Conservation (phyloP, 805 yeast species). For the Wickerhamomyces xylosicus region DNA sequence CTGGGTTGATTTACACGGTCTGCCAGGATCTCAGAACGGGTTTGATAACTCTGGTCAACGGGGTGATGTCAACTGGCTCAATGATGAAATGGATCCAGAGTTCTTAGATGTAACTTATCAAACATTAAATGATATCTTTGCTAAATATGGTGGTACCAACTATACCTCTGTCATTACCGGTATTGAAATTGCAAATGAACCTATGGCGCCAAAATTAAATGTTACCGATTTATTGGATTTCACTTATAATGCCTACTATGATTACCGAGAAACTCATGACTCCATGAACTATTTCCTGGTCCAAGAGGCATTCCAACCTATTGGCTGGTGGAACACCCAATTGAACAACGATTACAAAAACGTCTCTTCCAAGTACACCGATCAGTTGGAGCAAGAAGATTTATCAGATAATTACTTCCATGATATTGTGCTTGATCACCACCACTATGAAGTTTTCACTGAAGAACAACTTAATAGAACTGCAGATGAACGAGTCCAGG, state of each 20-base stretch:
- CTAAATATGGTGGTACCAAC: conserved; percentile 37
- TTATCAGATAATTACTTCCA: conserved; percentile 27
- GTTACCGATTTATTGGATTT: conserved; percentile 23
- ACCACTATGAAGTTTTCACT: conserved; percentile 81
- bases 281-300: conserved; percentile 35
- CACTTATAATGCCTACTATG: conserved; percentile 22
- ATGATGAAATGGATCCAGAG: conserved; percentile 15
- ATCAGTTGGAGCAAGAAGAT: conserved; percentile 9
- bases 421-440: conserved; percentile 74
- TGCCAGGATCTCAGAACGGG: conserved; percentile 81
- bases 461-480: conserved; percentile 43
- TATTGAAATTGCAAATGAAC: conserved; percentile 64
- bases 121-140: conserved; percentile 38
- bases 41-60: conserved; percentile 74
- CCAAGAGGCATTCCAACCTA: conserved; percentile 55
- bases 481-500: conserved; percentile 22
- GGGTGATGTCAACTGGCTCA: conserved; percentile 32
- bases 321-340: conserved; percentile 45
- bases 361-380: conserved; percentile 20
- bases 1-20: conserved; percentile 73
- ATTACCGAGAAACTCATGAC: conserved; percentile 14
- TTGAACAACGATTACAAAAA: conserved; percentile 23
- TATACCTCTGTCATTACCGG: conserved; percentile 55
- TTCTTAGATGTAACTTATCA: conserved; percentile 39
- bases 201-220: conserved; percentile 44